phyloP scores from a whole-genome alignment of 345 rosid genomes.

The Hevea brasiliensis region DNA sequence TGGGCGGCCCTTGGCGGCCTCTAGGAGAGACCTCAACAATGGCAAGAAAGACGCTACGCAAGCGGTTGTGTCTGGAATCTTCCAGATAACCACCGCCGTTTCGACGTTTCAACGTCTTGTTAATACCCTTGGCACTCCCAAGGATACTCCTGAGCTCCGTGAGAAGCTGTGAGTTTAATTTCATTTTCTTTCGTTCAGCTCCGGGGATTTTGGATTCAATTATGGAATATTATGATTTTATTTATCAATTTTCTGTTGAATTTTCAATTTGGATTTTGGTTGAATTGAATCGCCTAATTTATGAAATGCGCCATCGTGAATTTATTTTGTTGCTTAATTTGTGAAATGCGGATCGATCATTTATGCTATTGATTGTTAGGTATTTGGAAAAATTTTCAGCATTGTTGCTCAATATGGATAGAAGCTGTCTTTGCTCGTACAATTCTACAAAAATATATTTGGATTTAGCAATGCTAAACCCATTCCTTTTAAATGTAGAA shows the following conservation, averaged over 20 bases:
- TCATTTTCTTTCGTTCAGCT: too few relatives aligned
- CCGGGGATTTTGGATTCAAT: background rate
- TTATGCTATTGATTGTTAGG: background rate
- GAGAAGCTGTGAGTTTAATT: slow-evolving; percentile 73
- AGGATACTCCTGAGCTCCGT: slow-evolving; percentile 92
- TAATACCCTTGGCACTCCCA: slow-evolving; percentile 95
- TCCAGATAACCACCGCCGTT: slow-evolving; percentile 96
- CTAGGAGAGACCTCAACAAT: slow-evolving; percentile 50
- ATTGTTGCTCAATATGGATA: too few relatives aligned
- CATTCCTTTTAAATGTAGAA: background rate
- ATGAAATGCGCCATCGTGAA: background rate
- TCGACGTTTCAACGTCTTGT: slow-evolving; percentile 92
- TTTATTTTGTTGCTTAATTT: background rate
- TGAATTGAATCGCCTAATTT: background rate
- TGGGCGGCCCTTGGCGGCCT: slow-evolving; percentile 50
- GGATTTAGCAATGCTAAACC: background rate
- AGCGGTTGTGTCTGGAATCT: slow-evolving; percentile 92
- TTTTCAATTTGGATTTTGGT: background rate
- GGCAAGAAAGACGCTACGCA: slow-evolving; percentile 78
- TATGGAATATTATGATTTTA: background rate
- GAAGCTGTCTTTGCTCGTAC: background rate
- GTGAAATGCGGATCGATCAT: too few relatives aligned
- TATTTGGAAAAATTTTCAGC: background rate
- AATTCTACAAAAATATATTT: too few relatives aligned
- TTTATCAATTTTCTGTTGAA: background rate